phyloP scores from a whole-genome alignment of 371 early-diverging fungal genomes.

The Mucor irregularis region DNA sequence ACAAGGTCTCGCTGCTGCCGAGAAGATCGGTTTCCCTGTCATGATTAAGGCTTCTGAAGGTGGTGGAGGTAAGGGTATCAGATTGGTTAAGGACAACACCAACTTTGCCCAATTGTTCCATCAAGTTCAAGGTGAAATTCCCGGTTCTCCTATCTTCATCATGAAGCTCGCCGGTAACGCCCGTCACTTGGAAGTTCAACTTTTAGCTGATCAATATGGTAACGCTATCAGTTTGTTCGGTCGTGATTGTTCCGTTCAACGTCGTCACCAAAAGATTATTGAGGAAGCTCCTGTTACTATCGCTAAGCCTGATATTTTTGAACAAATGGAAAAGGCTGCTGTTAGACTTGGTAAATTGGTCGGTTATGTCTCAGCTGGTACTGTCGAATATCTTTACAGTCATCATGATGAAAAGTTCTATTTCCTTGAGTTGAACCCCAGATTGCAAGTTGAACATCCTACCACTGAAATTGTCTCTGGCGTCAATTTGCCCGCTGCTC shows the following conservation, averaged over 20 bases:
- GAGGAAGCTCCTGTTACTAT: conserved; percentile 96
- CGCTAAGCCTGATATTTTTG: conserved; percentile 80
- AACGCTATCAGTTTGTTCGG: conserved; percentile 98
- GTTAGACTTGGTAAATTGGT: conserved; percentile 92
- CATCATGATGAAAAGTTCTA: conserved; percentile 86
- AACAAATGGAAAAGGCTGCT: conserved; percentile 96
- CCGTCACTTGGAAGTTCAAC: conserved; percentile 97
- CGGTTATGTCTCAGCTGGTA: conserved; percentile 96
- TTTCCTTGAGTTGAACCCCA: conserved; percentile 98
- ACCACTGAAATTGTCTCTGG: conserved; percentile 99
- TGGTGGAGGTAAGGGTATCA: conserved; percentile 99
- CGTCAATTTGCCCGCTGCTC: conserved; percentile 97
- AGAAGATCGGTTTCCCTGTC: conserved; percentile 92
- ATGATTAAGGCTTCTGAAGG: conserved; percentile 99
- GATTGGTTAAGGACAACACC: conserved; percentile 78
- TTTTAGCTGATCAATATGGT: conserved; percentile 95
- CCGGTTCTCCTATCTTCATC: conserved; percentile 96
- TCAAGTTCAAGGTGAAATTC: conserved; percentile 93
- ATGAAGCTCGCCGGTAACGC: conserved; percentile 96
- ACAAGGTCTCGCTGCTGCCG: conserved; percentile 80
- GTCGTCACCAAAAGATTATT: conserved; percentile 96
- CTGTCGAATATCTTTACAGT: conserved; percentile 97
- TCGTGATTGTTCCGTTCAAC: conserved; percentile 98
- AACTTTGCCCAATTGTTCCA: conserved; percentile 78
- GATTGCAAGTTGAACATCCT: conserved; percentile 99